Evolutionary conservation across 1,139 yeast genomes (phyloP), one percentile per base, ranked within the genome.

Genomic region (Blastobotrys serpentis): DNA sequence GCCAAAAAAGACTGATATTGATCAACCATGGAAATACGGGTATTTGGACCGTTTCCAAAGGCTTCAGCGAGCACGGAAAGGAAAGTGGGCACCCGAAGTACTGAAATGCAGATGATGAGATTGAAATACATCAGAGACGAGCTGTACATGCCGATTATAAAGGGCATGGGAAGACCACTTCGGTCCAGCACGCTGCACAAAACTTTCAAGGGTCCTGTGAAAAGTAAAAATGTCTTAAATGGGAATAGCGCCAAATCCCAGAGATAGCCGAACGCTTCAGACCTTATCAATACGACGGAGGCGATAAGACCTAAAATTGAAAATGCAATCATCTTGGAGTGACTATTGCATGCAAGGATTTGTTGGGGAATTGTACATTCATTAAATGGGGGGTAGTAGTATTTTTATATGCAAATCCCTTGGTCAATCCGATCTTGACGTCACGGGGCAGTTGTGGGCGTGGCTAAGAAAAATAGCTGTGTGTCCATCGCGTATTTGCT

Each of bases 1-100:
- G 38, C 38, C 21, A 33, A 11, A 33, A 33, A 33, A 7, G 38
- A 18, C 38, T 33, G 38, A 11, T 33, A 33, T 33, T 33, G 38
- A 16, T 33, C 38, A 17, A 33, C 5, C 4, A 14, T 21, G 4
- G 38, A 13, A 7, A 16, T 7, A 33, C 21, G 21, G 17, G 21
- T 7, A 21, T 17, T 17, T 13, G 38, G 16, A 11, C 17, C 38
- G 11, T 11, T 7, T 13, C 21, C 17, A 17, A 33, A 13, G 7
- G 38, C 17, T 4, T 33, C 38, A 4, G 21, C 8, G 8, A 33
- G 19, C 19, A 33, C 38, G 8, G 38, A 13, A 11, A 33, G 38
- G 19, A 33, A 33, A 10, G 38, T 33, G 19, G 38, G 38, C 8
- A 33, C 17, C 11, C 38, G 38, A 13, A 33, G 21, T 4, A 33